phyloP scores from a whole-genome alignment of 2,329 filamentous ascomycete species.

The Fusarium temperatum region DNA sequence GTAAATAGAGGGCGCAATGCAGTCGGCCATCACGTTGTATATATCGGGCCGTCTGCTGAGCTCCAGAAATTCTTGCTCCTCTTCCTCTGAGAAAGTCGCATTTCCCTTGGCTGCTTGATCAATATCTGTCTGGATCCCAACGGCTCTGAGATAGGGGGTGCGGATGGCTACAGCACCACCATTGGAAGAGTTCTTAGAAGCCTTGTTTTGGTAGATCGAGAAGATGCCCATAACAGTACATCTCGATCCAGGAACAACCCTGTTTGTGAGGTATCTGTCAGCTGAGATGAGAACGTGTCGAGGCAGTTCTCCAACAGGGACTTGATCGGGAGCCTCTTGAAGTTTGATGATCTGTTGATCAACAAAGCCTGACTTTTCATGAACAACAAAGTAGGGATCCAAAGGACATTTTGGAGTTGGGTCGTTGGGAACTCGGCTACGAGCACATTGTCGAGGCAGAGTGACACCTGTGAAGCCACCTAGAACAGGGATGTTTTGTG shows the following conservation, averaged over 20 bases:
- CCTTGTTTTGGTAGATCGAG: conserved; percentile 96
- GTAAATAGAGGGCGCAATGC: conserved; percentile 97
- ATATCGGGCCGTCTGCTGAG: conserved; percentile 90
- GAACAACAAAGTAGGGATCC: conserved; percentile 94
- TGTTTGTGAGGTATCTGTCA: conserved; percentile 94
- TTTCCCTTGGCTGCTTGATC: conserved; percentile 89
- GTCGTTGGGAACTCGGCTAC: conserved; percentile 71
- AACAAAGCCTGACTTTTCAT: conserved; percentile 93
- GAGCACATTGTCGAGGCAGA: conserved; percentile 80
- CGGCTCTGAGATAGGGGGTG: conserved; percentile 91
- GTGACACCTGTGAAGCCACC: conserved; percentile 90
- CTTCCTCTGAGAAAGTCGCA: conserved; percentile 88
- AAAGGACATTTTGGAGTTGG: conserved; percentile 80
- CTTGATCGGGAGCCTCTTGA: conserved; percentile 96
- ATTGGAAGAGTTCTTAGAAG: conserved; percentile 76
- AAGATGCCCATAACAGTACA: conserved; percentile 98
- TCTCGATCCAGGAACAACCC: conserved; percentile 92
- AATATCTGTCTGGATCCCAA: conserved; percentile 89
- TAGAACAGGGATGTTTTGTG: conserved; percentile 74
- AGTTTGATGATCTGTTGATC: conserved; percentile 98
- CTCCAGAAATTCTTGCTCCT: conserved; percentile 95
- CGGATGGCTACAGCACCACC: conserved; percentile 91
- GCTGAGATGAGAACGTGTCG: conserved; percentile 95
- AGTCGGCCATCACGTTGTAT: conserved; percentile 89
- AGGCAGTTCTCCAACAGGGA: conserved; percentile 94